Base-by-base conservation (phyloP, 805 yeast species). In the Schizosaccharomyces osmophilus region DNA sequence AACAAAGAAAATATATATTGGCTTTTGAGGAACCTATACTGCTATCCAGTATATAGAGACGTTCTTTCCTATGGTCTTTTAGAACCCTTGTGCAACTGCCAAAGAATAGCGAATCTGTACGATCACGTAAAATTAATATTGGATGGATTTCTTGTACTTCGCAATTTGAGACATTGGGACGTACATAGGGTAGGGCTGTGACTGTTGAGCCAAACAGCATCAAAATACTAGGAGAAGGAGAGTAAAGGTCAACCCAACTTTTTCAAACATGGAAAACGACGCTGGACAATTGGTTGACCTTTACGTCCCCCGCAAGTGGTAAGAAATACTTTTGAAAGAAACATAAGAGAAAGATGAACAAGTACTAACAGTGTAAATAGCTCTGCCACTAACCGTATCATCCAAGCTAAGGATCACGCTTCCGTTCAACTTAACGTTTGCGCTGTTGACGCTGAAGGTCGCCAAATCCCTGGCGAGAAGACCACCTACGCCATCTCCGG, bases 321-420 rank as follows among this genome's bases (percentile, higher is more conserved):
- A 51, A 24, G 57, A 24, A 51, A 24, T 22, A 17, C 8, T 29
- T 9, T 51, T 8, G 8, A 22, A 22, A 5, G 32, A 24, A 8
- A 51, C 2, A 11, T 51, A 17, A 13, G 6, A 29, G 22, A 3
- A 17, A 22, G n/a, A 8, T 51, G 8, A 24, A 11, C 8, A 51
- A 24, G 9, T 22, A 51, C 41, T 36, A 36, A 36, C 41, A 31
- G 22, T 45, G 3, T 17, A 29, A 24, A 8, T 29, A 51, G 57
- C 84, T 93, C 98, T 80, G 98, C 98, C 75, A 88, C 98, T 80
- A 89, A 88, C 95, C 88, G 97, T 83, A 88, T 93, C 81, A 89
- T 93, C 84, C 88, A 87, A 83, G 89, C 98, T 74, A 89, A 93
- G 83, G 98, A 93, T 81, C 98, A 93, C 79, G 93, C 97, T 71